phyloP scores from a whole-genome alignment of 208 protist genomes.

The Entamoeba nuttalli region DNA sequence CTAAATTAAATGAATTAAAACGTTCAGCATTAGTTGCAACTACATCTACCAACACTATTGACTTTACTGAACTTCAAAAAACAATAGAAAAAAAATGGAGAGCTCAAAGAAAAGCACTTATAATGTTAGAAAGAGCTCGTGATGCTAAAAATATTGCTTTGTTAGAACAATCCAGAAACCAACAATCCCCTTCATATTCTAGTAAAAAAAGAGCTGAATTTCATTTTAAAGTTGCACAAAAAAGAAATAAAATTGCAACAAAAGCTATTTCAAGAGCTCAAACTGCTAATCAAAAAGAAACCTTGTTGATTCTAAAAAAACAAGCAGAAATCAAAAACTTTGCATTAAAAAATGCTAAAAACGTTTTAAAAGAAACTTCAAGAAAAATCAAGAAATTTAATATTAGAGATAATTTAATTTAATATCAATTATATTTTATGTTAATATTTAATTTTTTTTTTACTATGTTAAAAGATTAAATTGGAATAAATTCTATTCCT shows the following conservation, averaged over 20 bases:
- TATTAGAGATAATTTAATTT: background rate
- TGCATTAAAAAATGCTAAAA: background rate
- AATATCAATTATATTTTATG: background rate
- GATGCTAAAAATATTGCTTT: background rate
- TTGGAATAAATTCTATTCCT: background rate
- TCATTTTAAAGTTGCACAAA: background rate
- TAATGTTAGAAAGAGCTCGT: background rate
- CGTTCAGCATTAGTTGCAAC: background rate
- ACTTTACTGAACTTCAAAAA: background rate
- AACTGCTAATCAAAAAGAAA: background rate
- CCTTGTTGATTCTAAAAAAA: background rate
- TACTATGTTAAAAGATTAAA: background rate
- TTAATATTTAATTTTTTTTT: too few species aligned
- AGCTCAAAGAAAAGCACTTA: background rate
- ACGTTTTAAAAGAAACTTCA: background rate
- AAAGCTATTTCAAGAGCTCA: background rate
- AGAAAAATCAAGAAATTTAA: background rate
- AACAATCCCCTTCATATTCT: background rate
- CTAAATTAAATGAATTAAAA: background rate
- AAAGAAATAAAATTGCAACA: background rate
- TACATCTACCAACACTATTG: background rate
- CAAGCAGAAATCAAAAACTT: background rate
- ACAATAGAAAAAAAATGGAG: background rate
- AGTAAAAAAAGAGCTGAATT: background rate
- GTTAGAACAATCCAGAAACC: background rate